phyloP scores from a whole-genome alignment of 2,329 filamentous ascomycete species.

The Fusarium longipes region DNA sequence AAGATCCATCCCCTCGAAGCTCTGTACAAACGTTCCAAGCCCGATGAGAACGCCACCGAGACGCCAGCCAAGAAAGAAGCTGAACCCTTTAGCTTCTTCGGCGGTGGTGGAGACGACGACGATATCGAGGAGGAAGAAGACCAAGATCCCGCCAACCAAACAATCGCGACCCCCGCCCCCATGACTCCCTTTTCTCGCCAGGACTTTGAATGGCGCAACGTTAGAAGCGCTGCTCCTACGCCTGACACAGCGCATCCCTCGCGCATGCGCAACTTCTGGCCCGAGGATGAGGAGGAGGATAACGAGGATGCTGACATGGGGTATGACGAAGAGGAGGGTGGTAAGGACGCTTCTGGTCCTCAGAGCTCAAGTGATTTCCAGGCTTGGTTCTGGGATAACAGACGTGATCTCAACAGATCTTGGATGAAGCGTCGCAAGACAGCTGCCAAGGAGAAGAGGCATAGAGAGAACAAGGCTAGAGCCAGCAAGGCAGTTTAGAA shows the following conservation, averaged over 20 bases:
- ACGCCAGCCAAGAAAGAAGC: conserved; percentile 56
- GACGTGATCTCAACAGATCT: conserved; percentile 71
- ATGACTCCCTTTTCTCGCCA: conserved; percentile 86
- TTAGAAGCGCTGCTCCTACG: conserved; percentile 92
- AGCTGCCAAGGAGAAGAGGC: conserved; percentile 73
- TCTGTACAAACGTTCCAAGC: conserved; percentile 81
- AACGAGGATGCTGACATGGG: conserved; percentile 51
- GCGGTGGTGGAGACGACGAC: conserved; percentile 57
- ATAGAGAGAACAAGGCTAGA: conserved; percentile 71
- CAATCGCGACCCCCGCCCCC: conserved; percentile 60
- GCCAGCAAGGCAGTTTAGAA: conserved; percentile 55
- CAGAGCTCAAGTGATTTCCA: conserved; percentile 65
- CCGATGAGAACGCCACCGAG: conserved; percentile 52
- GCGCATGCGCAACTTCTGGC: conserved; percentile 71
- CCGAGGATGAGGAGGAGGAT: conserved; percentile 50
- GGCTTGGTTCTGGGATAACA: conserved; percentile 75
- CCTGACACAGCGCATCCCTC: conserved; percentile 88
- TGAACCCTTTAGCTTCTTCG: conserved; percentile 84
- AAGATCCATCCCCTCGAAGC: conserved; percentile 88
- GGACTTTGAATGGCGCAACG: conserved; percentile 78
- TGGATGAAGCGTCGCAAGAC: conserved; percentile 74
- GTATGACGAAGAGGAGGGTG: conserved; percentile 45
- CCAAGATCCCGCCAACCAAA: conserved; percentile 57
- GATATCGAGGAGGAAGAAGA: conserved; percentile 63
- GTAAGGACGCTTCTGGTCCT: conserved; percentile 36